These are phyloP conservation scores for Capsicum rhomboideum DNA, from an alignment of 257 asterid species.

Conservation along the genomic window DNA sequence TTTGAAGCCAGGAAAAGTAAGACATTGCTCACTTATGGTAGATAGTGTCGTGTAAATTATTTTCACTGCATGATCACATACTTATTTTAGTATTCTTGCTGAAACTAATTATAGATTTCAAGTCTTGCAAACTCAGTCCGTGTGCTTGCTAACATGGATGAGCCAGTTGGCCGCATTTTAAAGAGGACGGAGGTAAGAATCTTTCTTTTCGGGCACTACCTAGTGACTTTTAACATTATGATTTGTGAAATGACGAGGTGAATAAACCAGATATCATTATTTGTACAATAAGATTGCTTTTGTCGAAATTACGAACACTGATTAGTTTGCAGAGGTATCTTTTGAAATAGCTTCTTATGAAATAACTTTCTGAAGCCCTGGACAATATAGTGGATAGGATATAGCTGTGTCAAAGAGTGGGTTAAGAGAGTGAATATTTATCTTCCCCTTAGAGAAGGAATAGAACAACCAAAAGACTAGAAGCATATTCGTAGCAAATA, in stretches of 20 bases:
- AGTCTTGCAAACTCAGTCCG: constrained; percentile 65
- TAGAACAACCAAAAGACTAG: neutral
- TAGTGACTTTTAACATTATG: neutral
- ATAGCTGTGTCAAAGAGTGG: neutral
- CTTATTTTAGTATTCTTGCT: neutral
- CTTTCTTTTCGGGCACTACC: neutral
- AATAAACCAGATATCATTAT: neutral
- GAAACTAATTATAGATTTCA: constrained; percentile 26
- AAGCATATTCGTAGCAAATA: neutral
- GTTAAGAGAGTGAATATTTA: neutral
- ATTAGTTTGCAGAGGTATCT: neutral
- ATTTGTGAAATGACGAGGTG: neutral
- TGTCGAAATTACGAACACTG: neutral
- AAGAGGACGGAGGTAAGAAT: constrained; percentile 62
- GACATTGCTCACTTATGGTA: neutral
- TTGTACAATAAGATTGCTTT: neutral
- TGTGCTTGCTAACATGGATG: constrained; percentile 71
- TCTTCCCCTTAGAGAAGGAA: neutral
- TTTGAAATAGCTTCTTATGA: neutral
- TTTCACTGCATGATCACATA: neutral
- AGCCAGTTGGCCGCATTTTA: constrained; percentile 64
- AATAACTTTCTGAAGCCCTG: neutral
- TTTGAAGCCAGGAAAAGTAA: constrained; percentile 55
- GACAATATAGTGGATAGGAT: neutral
- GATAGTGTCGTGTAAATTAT: neutral